Evolutionary conservation across 2,329 filamentous ascomycete genomes (phyloP).

Genomic region (Fusarium decemcellulare): DNA sequence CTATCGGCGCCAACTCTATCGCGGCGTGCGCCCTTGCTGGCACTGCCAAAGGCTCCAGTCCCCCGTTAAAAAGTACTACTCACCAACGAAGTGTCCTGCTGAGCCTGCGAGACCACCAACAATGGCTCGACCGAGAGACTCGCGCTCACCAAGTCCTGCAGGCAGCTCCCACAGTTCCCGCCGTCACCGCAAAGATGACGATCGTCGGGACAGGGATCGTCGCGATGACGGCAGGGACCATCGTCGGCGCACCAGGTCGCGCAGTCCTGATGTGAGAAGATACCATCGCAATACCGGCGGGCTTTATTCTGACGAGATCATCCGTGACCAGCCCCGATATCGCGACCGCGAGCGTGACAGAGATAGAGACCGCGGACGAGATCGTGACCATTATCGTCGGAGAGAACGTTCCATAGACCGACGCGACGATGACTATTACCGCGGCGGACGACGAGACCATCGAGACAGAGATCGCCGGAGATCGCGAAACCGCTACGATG

Average conservation of each 20-base stretch:
- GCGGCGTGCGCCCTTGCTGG: conserved; percentile 36
- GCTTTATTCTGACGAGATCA: conserved; percentile 57
- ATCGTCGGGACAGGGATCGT: conserved; percentile 69
- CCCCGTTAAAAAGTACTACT: conserved; percentile 54
- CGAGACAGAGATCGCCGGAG: conserved; percentile 72
- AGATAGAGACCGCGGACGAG: conserved; percentile 66
- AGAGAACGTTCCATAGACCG: conserved; percentile 79
- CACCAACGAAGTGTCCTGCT: conserved; percentile 57
- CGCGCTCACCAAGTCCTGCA: conserved; percentile 94
- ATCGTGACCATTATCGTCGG: conserved; percentile 72
- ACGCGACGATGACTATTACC: conserved; percentile 75
- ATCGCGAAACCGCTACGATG: conserved; percentile 72
- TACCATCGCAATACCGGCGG: conserved; percentile 34
- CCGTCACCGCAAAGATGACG: conserved; percentile 75
- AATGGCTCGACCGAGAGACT: conserved; percentile 77
- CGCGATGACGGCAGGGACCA: conserved; percentile 64
- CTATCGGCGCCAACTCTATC: conserved; percentile 24
- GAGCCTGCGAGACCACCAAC: conserved; percentile 58
- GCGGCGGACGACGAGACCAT: conserved; percentile 71
- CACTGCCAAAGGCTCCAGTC: conserved; percentile 38
- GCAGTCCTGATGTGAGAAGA: conserved; percentile 73
- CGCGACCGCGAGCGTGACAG: conserved; percentile 66
- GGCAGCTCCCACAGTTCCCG: conserved; percentile 84
- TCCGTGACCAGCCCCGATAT: conserved; percentile 66
- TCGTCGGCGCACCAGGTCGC: conserved; percentile 72